Conservation (phyloP, 208 protist species). For the Lotmaria passim region DNA sequence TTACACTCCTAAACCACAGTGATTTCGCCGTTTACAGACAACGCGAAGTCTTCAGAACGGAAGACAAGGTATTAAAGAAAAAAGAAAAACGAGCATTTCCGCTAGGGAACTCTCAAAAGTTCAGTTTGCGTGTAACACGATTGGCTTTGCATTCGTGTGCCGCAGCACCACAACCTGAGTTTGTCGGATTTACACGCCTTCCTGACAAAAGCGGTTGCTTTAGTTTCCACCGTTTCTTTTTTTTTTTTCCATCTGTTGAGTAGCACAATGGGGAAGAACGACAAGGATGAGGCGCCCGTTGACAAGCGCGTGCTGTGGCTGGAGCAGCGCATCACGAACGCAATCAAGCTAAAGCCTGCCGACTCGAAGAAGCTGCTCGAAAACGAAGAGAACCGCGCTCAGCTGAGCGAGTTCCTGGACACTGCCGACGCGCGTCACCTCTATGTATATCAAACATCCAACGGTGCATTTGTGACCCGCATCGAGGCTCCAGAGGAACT, state of each 20-base stretch:
- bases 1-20: too few species aligned
- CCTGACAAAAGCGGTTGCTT: background rate
- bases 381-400: constrained; percentile 90
- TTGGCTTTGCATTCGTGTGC: too few species aligned
- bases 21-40: too few species aligned
- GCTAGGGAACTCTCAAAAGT: too few species aligned
- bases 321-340: constrained; percentile 87
- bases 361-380: constrained; percentile 92
- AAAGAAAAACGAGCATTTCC: too few species aligned
- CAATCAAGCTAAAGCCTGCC: constrained; percentile 88
- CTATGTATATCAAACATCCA: constrained; percentile 89
- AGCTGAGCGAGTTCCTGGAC: constrained; percentile 93
- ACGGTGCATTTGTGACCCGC: constrained; percentile 74
- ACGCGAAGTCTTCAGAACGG: too few species aligned
- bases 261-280: constrained; percentile 71
- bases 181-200: background rate
- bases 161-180: too few species aligned
- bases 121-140: too few species aligned
- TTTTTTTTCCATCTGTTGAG: constrained; percentile 24
- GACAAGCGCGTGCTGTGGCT: constrained; percentile 94
- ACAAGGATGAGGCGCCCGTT: constrained; percentile 90
- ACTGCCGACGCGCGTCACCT: constrained; percentile 89
- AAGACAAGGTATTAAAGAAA: too few species aligned
- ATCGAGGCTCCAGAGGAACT: constrained; percentile 90
- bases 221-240: background rate